Base-by-base conservation (phyloP, 2,329 filamentous ascomycete genomes). In the Stachybotrys chlorohalonatus region DNA sequence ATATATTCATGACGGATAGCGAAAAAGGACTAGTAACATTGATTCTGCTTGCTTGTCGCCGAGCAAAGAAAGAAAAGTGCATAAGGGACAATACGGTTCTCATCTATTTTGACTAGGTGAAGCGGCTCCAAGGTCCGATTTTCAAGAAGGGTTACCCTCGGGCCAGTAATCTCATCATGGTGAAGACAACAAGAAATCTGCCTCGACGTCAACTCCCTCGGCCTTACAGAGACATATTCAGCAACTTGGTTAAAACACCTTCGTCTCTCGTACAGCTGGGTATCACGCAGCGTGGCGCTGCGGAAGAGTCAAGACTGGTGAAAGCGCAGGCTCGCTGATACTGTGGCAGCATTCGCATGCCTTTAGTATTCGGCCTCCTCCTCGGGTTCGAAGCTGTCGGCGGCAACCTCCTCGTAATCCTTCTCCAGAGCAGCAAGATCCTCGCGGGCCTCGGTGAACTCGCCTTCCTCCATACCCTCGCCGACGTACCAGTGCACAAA, bases 381-480 rank as follows among this genome's bases (percentile, higher is more conserved):
- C 50, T 83, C 83, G 15, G 81, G 76, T 62, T 85, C 76, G 60
- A 77, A 74, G 61, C 86, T 89, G 72, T 92, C 88, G 68, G 78
- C 82, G 57, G 87, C 88, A 63, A 92, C 88, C 79, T 92, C 89
- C 73, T 91, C 88, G 69, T 93, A 93, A 66, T 93, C 89, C 77
- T 87, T 89, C 79, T 93, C 89, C 39, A 94, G 78, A 51, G 89
- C 89, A 59, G 89, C 89, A 57, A 94, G 78, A 70, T 94, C 89
- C 76, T 94, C 89, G 63, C 89, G 86, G 58, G 89, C 89, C 74
- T 94, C 89, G 59, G 85, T 88, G 77, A 94, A 94, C 73, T 94
- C 89, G 65, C 89, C 89, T 72, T 94, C 89, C 77, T 94, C 89
- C 89, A 94, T 94, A 75, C 89, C 89, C 76, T 94, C 89, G 61